Evolutionary conservation across 164 flowering plant species (phyloP).

Genomic region (Houttuynia cordata): DNA sequence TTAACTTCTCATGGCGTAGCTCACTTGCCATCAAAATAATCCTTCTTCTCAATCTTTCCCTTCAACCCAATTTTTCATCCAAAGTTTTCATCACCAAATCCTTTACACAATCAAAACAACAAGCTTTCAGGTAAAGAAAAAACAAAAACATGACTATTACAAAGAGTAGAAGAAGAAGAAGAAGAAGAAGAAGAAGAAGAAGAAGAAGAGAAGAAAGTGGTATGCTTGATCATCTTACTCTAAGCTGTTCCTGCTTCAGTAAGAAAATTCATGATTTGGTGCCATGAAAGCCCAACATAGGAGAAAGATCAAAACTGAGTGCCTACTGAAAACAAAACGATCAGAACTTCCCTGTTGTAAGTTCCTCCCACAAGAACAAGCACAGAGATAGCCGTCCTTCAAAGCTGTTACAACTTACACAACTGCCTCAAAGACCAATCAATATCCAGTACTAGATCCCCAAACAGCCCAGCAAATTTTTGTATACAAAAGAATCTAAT

Average conservation of each 20-base stretch:
- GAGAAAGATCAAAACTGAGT: background rate
- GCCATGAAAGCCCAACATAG: background rate
- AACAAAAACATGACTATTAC: background rate
- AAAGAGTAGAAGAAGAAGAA: too few species aligned
- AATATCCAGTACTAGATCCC: background rate
- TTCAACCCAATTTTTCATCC: background rate
- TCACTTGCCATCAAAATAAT: slow-evolving; percentile 22
- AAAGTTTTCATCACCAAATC: background rate
- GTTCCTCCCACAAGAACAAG: too few species aligned
- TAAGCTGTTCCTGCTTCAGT: background rate
- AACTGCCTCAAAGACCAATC: background rate
- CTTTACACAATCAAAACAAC: slow-evolving; percentile 9
- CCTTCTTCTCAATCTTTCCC: background rate
- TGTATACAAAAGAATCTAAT: background rate
- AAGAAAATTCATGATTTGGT: background rate
- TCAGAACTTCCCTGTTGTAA: too few species aligned
- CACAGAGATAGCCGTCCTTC: too few species aligned
- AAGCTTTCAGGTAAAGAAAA: background rate
- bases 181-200: too few species aligned
- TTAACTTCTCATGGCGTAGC: slow-evolving; percentile 21
- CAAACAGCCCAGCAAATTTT: background rate
- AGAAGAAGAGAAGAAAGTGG: too few species aligned
- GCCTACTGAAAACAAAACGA: too few species aligned
- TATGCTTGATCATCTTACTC: background rate
- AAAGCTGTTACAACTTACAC: too few species aligned